phyloP scores from a whole-genome alignment of 306 rosid genomes.

The Cucumis hystrix region DNA sequence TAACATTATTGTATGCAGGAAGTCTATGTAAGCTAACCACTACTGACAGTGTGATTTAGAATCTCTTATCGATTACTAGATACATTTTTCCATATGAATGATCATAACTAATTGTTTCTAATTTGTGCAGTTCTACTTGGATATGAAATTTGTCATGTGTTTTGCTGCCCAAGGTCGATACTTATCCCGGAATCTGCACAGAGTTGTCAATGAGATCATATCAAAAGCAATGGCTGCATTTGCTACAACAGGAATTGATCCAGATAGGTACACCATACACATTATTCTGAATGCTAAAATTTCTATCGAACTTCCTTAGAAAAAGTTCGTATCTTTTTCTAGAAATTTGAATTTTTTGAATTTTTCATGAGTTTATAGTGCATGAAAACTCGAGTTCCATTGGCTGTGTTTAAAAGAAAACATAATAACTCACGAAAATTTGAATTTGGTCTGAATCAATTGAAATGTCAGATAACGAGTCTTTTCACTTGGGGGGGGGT shows the following conservation, averaged over 20 bases:
- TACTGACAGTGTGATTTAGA: neutral
- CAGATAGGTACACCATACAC: slow-evolving; percentile 65
- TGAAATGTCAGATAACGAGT: neutral
- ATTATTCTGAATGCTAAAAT: neutral
- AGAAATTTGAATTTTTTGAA: neutral
- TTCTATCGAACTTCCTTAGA: neutral
- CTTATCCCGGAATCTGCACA: slow-evolving; percentile 73
- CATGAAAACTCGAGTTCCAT: no score
- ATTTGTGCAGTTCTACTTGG: slow-evolving; percentile 84
- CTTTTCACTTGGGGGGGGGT: neutral
- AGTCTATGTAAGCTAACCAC: neutral
- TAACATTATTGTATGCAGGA: neutral
- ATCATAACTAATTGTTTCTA: neutral
- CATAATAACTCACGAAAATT: neutral
- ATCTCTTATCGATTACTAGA: neutral
- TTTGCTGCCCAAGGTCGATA: slow-evolving; percentile 92
- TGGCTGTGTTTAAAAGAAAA: no score
- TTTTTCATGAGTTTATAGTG: neutral
- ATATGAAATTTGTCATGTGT: slow-evolving; percentile 92
- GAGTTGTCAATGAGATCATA: slow-evolving; percentile 77
- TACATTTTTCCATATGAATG: neutral
- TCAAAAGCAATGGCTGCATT: slow-evolving; percentile 79
- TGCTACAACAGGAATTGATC: slow-evolving; percentile 90
- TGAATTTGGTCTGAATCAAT: neutral
- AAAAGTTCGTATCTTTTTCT: no score